Evolutionary conservation across 176 grass and related monocot genomes (phyloP), one percentile per base, ranked within the genome.

Genomic region (Panicum miliaceum): DNA sequence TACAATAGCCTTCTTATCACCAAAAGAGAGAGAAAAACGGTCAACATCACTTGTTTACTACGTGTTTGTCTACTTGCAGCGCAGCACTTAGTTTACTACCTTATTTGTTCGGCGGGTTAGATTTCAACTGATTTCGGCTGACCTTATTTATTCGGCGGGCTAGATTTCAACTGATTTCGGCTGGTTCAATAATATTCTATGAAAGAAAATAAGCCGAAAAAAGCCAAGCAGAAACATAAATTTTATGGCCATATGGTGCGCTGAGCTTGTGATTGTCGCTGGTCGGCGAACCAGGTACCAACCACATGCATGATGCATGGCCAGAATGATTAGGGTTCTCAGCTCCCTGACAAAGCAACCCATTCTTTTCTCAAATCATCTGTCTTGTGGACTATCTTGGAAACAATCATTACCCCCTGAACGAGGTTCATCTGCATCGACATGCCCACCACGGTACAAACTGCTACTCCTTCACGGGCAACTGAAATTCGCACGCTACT

Each of bases 11-110:
- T 8, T 19, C 45, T 80, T n/a, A 38, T 18, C 6, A 16, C 13
- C 62, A n/a, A 22, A 66, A 80, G 22, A 52, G n/a, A n/a, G n/a
- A n/a, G n/a, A 52, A 46, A 20, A 80, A 38, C 38, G 78, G 77
- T 67, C 43, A 66, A 11, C 46, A 4, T 12, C 4, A n/a, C 10
- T 23, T 76, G 19, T 54, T 36, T 22, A 75, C 27, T 34, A 13
- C 4, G 5, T 54, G 47, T 54, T 75, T 38, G 18, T 75, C 50
- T 19, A n/a, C n/a, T n/a, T n/a, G n/a, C n/a, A n/a, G n/a, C n/a
- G n/a, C n/a, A n/a, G n/a, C n/a, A n/a, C n/a, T n/a, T n/a, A n/a
- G n/a, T n/a, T n/a, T n/a, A n/a, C n/a, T n/a, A n/a, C n/a, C n/a
- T n/a, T n/a, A n/a, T n/a, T n/a, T n/a, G n/a, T n/a, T n/a, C n/a